Percentiles rank a stretch among this genome's conserved stretches.
Evolutionary conservation across 129 eudicot species (phyloP).

Genomic region (Oenanthe sinensis): DNA sequence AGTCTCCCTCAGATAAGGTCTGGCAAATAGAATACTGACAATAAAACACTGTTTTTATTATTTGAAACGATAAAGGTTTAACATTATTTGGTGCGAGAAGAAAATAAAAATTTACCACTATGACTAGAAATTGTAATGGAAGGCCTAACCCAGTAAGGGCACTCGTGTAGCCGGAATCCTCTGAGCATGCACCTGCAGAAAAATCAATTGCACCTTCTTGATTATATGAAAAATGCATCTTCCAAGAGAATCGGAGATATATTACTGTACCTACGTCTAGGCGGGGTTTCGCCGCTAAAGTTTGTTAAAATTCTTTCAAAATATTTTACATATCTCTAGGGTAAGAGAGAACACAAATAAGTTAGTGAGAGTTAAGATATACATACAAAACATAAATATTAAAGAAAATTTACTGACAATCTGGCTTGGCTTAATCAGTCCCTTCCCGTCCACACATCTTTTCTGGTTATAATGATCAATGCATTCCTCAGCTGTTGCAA

Average conservation of each 20-base stretch:
- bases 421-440: slow-evolving; percentile 91
- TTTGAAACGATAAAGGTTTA: background rate
- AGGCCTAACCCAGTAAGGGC: slow-evolving; percentile 98
- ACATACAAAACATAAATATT: slow-evolving; percentile 8
- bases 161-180: slow-evolving; percentile 81
- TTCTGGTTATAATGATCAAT: slow-evolving; percentile 84
- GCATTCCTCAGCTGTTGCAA: slow-evolving; percentile 80
- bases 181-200: slow-evolving; percentile 91
- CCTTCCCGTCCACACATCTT: slow-evolving; percentile 90
- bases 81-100: background rate
- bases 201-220: slow-evolving; percentile 12
- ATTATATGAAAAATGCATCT: slow-evolving; percentile 11
- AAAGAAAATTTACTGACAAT: slow-evolving; percentile 51
- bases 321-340: slow-evolving; percentile 89
- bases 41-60: background rate
- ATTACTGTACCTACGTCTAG: slow-evolving; percentile 64
- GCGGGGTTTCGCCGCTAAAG: slow-evolving; percentile 68
- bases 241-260: slow-evolving; percentile 11
- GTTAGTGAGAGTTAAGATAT: slow-evolving; percentile 8
- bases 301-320: slow-evolving; percentile 57
- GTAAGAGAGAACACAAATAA: slow-evolving; percentile 10
- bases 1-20: background rate
- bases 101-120: slow-evolving; percentile 42
- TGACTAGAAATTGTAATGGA: slow-evolving; percentile 81
- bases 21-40: background rate